Percentiles rank a stretch among this genome's conserved stretches.
phyloP scores from a whole-genome alignment of 1,139 yeast species.

The Suhomyces panamericanus region DNA sequence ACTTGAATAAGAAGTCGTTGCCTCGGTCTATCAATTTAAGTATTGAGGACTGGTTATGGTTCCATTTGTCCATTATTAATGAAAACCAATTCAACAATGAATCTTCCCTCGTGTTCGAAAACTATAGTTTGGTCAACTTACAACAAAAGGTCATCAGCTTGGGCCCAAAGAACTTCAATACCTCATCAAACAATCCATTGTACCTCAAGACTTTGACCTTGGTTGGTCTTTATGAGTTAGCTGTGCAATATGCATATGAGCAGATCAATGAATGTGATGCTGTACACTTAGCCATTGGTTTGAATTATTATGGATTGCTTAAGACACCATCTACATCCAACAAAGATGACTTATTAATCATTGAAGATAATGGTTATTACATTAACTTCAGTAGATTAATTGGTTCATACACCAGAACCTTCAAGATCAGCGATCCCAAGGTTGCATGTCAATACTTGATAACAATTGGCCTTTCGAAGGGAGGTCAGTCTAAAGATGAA shows the following conservation, averaged over 20 bases:
- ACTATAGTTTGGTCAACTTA: slow-evolving; percentile 70
- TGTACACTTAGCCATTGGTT: slow-evolving; percentile 83
- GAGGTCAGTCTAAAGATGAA: slow-evolving; percentile 43
- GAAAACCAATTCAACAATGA: slow-evolving; percentile 45
- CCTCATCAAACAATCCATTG: slow-evolving; percentile 64
- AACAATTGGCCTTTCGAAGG: slow-evolving; percentile 59
- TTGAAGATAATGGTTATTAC: slow-evolving; percentile 41
- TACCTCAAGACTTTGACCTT: slow-evolving; percentile 75
- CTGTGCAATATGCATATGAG: slow-evolving; percentile 67
- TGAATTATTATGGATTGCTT: slow-evolving; percentile 73
- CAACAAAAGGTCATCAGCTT: slow-evolving; percentile 69
- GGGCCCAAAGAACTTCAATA: slow-evolving; percentile 73
- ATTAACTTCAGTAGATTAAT: slow-evolving; percentile 60
- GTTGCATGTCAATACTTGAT: slow-evolving; percentile 88
- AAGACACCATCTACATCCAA: slow-evolving; percentile 43
- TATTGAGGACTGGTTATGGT: slow-evolving; percentile 97
- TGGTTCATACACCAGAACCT: slow-evolving; percentile 75
- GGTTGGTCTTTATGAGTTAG: slow-evolving; percentile 80
- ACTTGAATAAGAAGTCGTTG: slow-evolving; percentile 69
- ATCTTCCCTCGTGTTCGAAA: slow-evolving; percentile 61
- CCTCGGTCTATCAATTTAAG: slow-evolving; percentile 72
- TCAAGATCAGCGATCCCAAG: slow-evolving; percentile 83
- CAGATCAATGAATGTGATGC: slow-evolving; percentile 77
- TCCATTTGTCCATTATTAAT: slow-evolving; percentile 74
- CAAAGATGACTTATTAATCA: slow-evolving; percentile 36